A percentile compares a stretch with the other conserved stretches of the same genome.
phyloP scores from a whole-genome alignment of 1,139 yeast genomes.

The Keqinozyma sinolaborantium region DNA sequence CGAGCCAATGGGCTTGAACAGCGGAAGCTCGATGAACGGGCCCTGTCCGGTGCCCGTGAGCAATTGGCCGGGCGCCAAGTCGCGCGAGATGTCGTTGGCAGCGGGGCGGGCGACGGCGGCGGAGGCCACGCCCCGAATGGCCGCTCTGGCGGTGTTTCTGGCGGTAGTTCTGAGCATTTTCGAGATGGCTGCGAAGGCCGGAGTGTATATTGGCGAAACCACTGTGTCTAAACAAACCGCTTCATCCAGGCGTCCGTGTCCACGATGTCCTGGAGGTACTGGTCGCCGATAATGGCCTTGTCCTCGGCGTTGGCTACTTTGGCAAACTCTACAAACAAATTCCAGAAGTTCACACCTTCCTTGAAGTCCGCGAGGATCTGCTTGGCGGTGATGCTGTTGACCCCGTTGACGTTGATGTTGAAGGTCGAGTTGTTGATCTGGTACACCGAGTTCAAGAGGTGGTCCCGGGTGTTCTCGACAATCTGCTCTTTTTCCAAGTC shows the following conservation, averaged over 20 bases:
- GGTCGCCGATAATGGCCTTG: constrained; percentile 28
- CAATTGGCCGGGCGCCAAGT: constrained; percentile 11
- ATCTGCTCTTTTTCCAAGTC: constrained; percentile 23
- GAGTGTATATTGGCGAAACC: too few species aligned
- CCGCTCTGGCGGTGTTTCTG: neutral
- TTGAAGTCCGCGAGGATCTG: constrained; percentile 41
- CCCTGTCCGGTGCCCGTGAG: constrained; percentile 33
- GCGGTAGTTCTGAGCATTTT: too few species aligned
- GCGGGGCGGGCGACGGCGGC: neutral
- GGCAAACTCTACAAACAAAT: constrained; percentile 37
- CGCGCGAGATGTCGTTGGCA: constrained; percentile 5
- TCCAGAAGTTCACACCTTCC: constrained; percentile 37
- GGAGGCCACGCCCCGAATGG: neutral
- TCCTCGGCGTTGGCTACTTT: constrained; percentile 32
- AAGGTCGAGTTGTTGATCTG: constrained; percentile 38
- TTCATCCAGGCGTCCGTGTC: constrained; percentile 44
- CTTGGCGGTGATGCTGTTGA: constrained; percentile 33
- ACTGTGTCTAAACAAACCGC: constrained; percentile 17
- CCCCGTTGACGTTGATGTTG: constrained; percentile 42
- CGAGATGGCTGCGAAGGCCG: too few species aligned
- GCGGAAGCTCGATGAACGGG: constrained; percentile 38
- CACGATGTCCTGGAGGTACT: constrained; percentile 27
- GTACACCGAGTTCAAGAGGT: constrained; percentile 34
- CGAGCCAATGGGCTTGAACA: constrained; percentile 29
- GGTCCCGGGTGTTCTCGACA: constrained; percentile 27